Base-by-base conservation (phyloP, 2,329 filamentous ascomycete genomes). In the Sporothrix globosa region DNA sequence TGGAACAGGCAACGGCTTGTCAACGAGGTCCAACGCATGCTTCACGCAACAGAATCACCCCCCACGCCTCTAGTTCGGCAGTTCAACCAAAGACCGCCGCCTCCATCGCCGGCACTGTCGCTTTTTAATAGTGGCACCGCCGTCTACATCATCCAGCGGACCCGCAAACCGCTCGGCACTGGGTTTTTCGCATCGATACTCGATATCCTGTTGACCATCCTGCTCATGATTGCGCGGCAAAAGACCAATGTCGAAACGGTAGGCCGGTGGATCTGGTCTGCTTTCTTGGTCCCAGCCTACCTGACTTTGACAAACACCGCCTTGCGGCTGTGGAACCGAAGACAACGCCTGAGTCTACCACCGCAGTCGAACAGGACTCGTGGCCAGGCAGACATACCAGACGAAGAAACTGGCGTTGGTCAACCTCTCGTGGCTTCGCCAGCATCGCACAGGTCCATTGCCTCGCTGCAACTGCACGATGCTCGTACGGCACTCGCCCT, bases 1-100 rank as follows among this genome's bases (percentile, higher is more conserved):
- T 61, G 58, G 58, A 39, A 61, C 58, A 14, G 58, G 39, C 39
- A 44, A 10, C 39, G 58, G 11, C 58, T 61, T 24, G n/a, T 61
- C 58, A 14, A 46, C 5, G 58, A 61, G 21, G 58, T 24, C 11
- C 10, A 61, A 6, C 58, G 58, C 58, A 61, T 61, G 10, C 58
- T 61, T 13, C 58, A 21, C 58, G 10, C 58, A 17, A 61, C 58
- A 17, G 21, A 11, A n/a, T 39, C 58, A n/a, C 58, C 58, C 11
- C 58, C 58, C 13, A 61, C 58, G 9, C 58, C 58, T 5, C 9
- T 46, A 4, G n/a, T 10, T 14, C 39, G 13, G 14, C 58, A 61
- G n/a, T 46, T 44, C 39, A 61, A 61, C n/a, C 58, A 61, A 21
- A 39, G n/a, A 4, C 58, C 58, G 14, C 58, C 58, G 11, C 58